Evolutionary conservation across 2,329 filamentous ascomycete genomes (phyloP).

Genomic region (Neoscytalidium dimidiatum): DNA sequence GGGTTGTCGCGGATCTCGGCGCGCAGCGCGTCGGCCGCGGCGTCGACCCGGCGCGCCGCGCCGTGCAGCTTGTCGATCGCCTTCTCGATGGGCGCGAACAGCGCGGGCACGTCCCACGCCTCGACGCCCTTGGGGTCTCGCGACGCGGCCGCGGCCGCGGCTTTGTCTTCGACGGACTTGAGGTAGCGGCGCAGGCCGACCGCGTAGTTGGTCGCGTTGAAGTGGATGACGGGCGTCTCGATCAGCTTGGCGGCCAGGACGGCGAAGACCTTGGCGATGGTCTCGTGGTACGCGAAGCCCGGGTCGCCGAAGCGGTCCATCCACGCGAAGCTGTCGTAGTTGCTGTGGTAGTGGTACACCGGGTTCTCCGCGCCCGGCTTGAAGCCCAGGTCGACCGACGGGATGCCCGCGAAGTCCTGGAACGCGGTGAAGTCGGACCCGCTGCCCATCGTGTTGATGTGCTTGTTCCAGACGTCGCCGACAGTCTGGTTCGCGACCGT

Average conservation of each 20-base stretch:
- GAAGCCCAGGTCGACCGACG: slow-evolving; percentile 52
- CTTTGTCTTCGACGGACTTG: slow-evolving; percentile 40
- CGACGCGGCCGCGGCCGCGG: slow-evolving; percentile 20
- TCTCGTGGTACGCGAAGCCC: slow-evolving; percentile 58
- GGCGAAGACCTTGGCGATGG: slow-evolving; percentile 49
- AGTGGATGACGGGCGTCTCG: slow-evolving; percentile 49
- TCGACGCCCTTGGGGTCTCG: slow-evolving; percentile 13
- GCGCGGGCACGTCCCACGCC: slow-evolving; percentile 28
- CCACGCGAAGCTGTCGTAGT: slow-evolving; percentile 84
- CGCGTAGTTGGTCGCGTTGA: slow-evolving; percentile 52
- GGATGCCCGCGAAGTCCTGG: slow-evolving; percentile 55
- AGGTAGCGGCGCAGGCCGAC: slow-evolving; percentile 45
- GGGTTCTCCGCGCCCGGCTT: slow-evolving; percentile 41
- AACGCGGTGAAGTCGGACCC: slow-evolving; percentile 56
- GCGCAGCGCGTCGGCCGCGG: slow-evolving; percentile 48
- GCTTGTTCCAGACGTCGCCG: slow-evolving; percentile 60
- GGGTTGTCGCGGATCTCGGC: slow-evolving; percentile 50
- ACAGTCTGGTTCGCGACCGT: slow-evolving; percentile 70
- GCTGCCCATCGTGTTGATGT: slow-evolving; percentile 57
- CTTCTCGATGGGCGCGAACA: slow-evolving; percentile 50
- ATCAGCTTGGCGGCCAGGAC: slow-evolving; percentile 48
- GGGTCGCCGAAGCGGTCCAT: slow-evolving; percentile 77
- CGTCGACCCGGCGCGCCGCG: slow-evolving; percentile 55
- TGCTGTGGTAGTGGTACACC: slow-evolving; percentile 77
- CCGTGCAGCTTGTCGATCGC: slow-evolving; percentile 52